Evolutionary conservation across 1,284 basidiomycete species (phyloP).

Genomic region (Taiwanofungus camphoratus): DNA sequence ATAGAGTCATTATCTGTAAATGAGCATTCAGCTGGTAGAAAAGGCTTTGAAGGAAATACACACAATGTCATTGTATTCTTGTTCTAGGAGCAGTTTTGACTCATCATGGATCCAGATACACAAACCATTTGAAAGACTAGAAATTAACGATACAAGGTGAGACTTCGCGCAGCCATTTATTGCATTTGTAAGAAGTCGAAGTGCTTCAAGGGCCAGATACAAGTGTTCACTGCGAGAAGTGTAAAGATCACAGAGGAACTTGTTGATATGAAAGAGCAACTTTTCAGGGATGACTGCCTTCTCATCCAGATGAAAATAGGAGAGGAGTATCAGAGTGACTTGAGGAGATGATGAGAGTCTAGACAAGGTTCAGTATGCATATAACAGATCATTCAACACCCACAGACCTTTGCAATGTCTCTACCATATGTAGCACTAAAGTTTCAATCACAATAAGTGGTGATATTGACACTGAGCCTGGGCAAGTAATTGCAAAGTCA

Average conservation of each 20-base stretch:
- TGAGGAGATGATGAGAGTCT: conserved; percentile 6
- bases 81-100: conserved; percentile 30
- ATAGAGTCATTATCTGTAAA: conserved; percentile 39
- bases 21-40: conserved; percentile 4
- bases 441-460: conserved; percentile 8
- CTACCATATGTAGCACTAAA: conserved; percentile 1
- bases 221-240: conserved; percentile 24
- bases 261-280: conserved; percentile 19
- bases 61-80: conserved; percentile 45
- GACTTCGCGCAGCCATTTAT: conserved; percentile 23
- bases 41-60: conserved; percentile 16
- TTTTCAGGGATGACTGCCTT: background rate
- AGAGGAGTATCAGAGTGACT: conserved; percentile 5
- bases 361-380: background rate
- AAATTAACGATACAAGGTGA: conserved; percentile 30
- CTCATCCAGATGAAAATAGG: conserved; percentile 2
- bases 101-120: conserved; percentile 50
- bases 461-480: background rate
- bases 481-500: conserved; percentile 5
- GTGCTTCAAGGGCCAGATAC: conserved; percentile 2
- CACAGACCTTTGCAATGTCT: conserved; percentile 3
- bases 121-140: conserved; percentile 34
- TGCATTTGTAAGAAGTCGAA: conserved; percentile 30
- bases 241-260: conserved; percentile 32
- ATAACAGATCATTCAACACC: background rate